A percentile compares a stretch with the other conserved stretches of the same genome.
Evolutionary conservation across 2,329 filamentous ascomycete species (phyloP).

Genomic region (Hypomyces perniciosus): DNA sequence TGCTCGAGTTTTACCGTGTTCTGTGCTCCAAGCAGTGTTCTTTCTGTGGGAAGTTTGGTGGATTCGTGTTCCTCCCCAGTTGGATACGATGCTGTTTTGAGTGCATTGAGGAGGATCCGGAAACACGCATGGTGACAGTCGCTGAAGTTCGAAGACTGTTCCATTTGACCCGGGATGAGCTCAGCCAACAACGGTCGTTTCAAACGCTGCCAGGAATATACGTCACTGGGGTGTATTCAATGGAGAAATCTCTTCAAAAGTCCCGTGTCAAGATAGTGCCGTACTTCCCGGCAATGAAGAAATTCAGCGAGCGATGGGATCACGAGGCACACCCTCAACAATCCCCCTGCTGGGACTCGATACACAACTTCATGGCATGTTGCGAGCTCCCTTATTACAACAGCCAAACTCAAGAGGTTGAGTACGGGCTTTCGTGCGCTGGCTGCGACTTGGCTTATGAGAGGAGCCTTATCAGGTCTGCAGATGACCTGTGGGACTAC

Average conservation of each 20-base stretch:
- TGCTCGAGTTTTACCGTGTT: constrained; percentile 6
- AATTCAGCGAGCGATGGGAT: constrained; percentile 2
- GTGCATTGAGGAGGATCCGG: constrained; percentile 10
- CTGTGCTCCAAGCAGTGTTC: constrained; percentile 6
- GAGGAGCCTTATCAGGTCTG: neutral
- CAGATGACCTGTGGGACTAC: neutral
- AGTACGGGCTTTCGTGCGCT: constrained; percentile 3
- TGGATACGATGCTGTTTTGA: constrained; percentile 11
- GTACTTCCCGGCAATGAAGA: constrained; percentile 6
- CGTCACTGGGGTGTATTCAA: neutral
- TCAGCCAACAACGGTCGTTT: constrained; percentile 4
- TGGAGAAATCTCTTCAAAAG: constrained; percentile 1
- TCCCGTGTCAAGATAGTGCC: constrained; percentile 5
- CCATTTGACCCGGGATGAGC: constrained; percentile 2
- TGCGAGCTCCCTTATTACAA: constrained; percentile 9
- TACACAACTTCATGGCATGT: constrained; percentile 9
- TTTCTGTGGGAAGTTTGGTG: constrained; percentile 10
- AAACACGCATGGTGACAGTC: constrained; percentile 8
- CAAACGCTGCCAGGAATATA: constrained; percentile 3
- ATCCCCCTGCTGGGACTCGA: constrained; percentile 5
- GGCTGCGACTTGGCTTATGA: constrained; percentile 1
- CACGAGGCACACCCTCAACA: neutral
- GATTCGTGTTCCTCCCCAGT: constrained; percentile 9
- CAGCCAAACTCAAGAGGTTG: neutral
- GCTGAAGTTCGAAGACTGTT: constrained; percentile 7